Evolutionary conservation across 2,329 filamentous ascomycete genomes (phyloP).

Genomic region (Trichoderma sp.): DNA sequence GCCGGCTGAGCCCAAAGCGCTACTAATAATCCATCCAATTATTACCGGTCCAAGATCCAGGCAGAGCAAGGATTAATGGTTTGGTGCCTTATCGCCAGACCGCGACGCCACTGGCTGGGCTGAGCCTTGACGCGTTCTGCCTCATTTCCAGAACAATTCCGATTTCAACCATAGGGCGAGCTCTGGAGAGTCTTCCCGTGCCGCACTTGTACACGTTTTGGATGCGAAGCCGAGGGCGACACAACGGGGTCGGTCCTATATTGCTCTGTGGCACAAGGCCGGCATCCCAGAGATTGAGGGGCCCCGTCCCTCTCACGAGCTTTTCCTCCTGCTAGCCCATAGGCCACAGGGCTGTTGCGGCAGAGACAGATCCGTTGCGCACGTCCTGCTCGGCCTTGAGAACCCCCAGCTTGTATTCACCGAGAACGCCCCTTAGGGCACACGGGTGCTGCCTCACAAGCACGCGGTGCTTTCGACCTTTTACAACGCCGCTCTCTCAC

Average conservation of each 20-base stretch:
- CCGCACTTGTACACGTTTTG: background rate
- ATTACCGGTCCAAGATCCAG: background rate
- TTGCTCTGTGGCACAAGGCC: conserved; percentile 7
- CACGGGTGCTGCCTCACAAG: conserved; percentile 16
- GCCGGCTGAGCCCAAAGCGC: background rate
- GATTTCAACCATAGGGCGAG: conserved; percentile 14
- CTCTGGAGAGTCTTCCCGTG: conserved; percentile 22
- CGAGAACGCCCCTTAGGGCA: conserved; percentile 9
- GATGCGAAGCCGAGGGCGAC: conserved; percentile 2
- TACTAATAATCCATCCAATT: background rate
- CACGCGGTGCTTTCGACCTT: background rate
- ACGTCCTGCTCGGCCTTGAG: conserved; percentile 2
- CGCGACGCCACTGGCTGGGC: background rate
- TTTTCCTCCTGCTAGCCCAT: background rate
- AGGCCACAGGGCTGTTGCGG: background rate
- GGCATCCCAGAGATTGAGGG: conserved; percentile 1
- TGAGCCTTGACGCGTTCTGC: conserved; percentile 21
- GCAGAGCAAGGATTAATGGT: conserved; percentile 26
- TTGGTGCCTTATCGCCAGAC: conserved; percentile 24
- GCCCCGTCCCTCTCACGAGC: background rate
- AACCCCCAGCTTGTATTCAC: conserved; percentile 21
- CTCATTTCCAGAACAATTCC: conserved; percentile 26
- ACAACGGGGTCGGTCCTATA: conserved; percentile 2
- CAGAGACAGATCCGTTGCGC: conserved; percentile 8
- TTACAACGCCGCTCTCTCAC: background rate